These are phyloP conservation scores for Spergularia marina DNA, from an alignment of 148 eudicot species.

Conservation along the genomic window DNA sequence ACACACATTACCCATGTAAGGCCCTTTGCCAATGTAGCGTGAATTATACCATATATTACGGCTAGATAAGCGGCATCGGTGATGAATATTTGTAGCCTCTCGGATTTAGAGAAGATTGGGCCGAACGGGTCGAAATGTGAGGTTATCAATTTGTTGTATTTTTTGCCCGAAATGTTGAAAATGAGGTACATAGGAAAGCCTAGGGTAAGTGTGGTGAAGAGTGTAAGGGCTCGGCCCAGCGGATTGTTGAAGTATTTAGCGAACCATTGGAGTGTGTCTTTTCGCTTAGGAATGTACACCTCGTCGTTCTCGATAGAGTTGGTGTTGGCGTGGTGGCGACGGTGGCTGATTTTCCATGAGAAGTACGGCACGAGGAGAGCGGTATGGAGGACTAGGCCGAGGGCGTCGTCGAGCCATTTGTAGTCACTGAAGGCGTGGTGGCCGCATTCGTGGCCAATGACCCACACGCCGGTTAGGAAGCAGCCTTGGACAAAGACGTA, in stretches of 20 bases:
- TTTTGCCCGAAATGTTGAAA: slow-evolving; percentile 70
- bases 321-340: slow-evolving; percentile 86
- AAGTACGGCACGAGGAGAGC: slow-evolving; percentile 70
- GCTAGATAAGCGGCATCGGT: slow-evolving; percentile 61
- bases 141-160: slow-evolving; percentile 52
- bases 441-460: slow-evolving; percentile 35
- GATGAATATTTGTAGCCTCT: slow-evolving; percentile 53
- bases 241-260: slow-evolving; percentile 68
- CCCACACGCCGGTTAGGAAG: slow-evolving; percentile 36
- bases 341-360: slow-evolving; percentile 80
- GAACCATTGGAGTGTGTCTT: slow-evolving; percentile 35
- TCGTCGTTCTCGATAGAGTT: slow-evolving; percentile 82
- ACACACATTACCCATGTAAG: slow-evolving; percentile 56
- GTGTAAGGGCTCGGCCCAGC: slow-evolving; percentile 48
- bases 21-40: slow-evolving; percentile 48
- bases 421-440: slow-evolving; percentile 38
- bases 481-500: slow-evolving; percentile 42
- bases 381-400: slow-evolving; percentile 72
- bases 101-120: slow-evolving; percentile 66
- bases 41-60: slow-evolving; percentile 41
- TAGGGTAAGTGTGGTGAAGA: slow-evolving; percentile 46
- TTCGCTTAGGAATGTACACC: slow-evolving; percentile 64
- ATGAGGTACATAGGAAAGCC: slow-evolving; percentile 74
- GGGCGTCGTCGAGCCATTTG: slow-evolving; percentile 52
- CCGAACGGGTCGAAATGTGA: slow-evolving; percentile 74